A percentile compares a stretch with the other conserved stretches of the same genome.
Evolutionary conservation across 345 rosid species (phyloP).

Genomic region (Heritiera fomes): DNA sequence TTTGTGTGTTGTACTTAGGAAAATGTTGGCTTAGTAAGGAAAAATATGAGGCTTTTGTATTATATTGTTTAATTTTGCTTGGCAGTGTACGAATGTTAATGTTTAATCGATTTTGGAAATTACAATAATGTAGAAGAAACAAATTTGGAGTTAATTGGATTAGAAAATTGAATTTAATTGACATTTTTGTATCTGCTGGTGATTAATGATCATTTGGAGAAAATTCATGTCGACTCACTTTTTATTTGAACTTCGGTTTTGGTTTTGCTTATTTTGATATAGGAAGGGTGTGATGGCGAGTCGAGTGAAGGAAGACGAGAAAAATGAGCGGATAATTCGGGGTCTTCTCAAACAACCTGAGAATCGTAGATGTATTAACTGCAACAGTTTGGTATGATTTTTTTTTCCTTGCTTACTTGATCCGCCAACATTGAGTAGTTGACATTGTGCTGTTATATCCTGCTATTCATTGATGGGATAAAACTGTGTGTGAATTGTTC

Average conservation of each 20-base stretch:
- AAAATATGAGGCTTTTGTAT: not conserved
- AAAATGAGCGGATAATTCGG: constrained; percentile 76
- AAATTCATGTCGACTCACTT: not conserved
- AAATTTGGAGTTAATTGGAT: constrained; percentile 11
- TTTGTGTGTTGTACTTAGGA: not conserved
- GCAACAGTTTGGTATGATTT: constrained; percentile 73
- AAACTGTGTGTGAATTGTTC: not conserved
- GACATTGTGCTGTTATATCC: not conserved
- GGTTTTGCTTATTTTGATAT: not conserved
- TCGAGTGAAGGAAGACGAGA: constrained; percentile 85
- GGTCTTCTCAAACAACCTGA: constrained; percentile 83
- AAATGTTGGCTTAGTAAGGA: not conserved
- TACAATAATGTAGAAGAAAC: not conserved
- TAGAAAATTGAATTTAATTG: not conserved
- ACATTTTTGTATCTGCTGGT: not conserved
- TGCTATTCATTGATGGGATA: not conserved
- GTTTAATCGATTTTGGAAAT: constrained; percentile 3
- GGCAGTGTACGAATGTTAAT: not conserved
- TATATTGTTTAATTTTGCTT: not conserved
- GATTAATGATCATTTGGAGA: constrained; percentile 9
- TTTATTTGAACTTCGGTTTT: not conserved
- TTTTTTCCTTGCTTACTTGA: constrained; percentile 11
- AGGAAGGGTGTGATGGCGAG: constrained; percentile 48
- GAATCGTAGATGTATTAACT: constrained; percentile 88
- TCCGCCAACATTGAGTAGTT: not conserved